phyloP scores from a whole-genome alignment of 2,329 filamentous ascomycete genomes.

The Beauveria varroae region DNA sequence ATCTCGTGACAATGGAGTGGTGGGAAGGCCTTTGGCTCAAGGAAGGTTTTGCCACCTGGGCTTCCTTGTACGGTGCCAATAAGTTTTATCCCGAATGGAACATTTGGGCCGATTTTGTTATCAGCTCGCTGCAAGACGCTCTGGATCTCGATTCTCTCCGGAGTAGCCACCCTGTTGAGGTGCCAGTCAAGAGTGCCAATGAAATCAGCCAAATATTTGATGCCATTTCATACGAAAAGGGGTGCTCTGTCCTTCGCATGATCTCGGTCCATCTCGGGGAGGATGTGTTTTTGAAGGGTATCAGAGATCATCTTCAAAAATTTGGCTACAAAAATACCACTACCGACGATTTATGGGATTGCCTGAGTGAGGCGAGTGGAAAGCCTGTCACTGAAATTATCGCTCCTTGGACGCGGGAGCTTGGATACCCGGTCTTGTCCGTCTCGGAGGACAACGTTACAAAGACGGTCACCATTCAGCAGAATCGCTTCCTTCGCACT shows the following conservation, averaged over 20 bases:
- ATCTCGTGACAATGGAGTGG: slow-evolving; percentile 96
- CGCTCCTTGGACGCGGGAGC: slow-evolving; percentile 94
- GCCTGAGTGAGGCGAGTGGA: slow-evolving; percentile 78
- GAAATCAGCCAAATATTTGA: slow-evolving; percentile 99
- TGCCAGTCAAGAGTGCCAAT: slow-evolving; percentile 88
- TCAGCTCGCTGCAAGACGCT: slow-evolving; percentile 82
- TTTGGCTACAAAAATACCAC: slow-evolving; percentile 94
- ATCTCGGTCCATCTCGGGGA: slow-evolving; percentile 96
- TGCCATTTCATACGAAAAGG: slow-evolving; percentile 95
- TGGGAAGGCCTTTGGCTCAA: slow-evolving; percentile 98
- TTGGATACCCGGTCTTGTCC: slow-evolving; percentile 85
- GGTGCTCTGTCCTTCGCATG: slow-evolving; percentile 95
- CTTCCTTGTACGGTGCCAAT: slow-evolving; percentile 69
- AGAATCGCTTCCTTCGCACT: slow-evolving; percentile 90
- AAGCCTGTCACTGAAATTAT: slow-evolving; percentile 87
- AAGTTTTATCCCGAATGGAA: slow-evolving; percentile 97
- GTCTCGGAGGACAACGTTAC: slow-evolving; percentile 54
- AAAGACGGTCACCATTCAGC: slow-evolving; percentile 76
- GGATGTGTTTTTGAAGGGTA: slow-evolving; percentile 85
- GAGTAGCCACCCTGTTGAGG: slow-evolving; percentile 93
- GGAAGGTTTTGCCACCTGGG: slow-evolving; percentile 67
- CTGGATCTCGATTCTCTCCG: slow-evolving; percentile 82
- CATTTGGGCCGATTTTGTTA: slow-evolving; percentile 93
- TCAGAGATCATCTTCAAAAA: slow-evolving; percentile 85
- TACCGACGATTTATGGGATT: slow-evolving; percentile 84